Percentiles rank a stretch among this genome's conserved stretches.
Conservation (phyloP, 192 early-diverging fungal species). For the Mortierella antarctica region DNA sequence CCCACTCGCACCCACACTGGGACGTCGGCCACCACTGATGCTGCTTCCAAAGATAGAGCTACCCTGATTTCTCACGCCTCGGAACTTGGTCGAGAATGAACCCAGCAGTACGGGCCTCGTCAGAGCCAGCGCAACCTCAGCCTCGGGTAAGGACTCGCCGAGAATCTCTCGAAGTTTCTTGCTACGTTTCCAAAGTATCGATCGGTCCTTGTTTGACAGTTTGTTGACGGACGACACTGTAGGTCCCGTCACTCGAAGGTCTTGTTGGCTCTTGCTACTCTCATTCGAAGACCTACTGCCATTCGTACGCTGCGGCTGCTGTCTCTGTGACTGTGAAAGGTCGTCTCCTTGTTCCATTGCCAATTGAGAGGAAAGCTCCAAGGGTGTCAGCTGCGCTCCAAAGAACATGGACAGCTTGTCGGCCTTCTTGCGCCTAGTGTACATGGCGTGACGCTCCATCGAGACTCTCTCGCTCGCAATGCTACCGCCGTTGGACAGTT, state of each 20-base stretch:
- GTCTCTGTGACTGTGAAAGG: neutral
- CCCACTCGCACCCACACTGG: conserved; percentile 3
- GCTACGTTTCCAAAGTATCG: conserved; percentile 50
- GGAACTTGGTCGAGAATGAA: conserved; percentile 5
- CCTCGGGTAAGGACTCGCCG: conserved; percentile 50
- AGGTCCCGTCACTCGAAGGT: neutral
- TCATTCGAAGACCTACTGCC: conserved; percentile 13
- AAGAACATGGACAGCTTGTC: conserved; percentile 52
- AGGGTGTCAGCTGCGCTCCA: conserved; percentile 30
- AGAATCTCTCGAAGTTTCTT: conserved; percentile 51
- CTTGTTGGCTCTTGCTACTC: neutral
- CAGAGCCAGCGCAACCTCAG: conserved; percentile 36
- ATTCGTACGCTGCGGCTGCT: neutral
- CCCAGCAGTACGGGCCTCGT: conserved; percentile 35
- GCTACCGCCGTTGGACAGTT: neutral
- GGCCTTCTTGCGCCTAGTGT: conserved; percentile 33
- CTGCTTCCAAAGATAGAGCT: neutral
- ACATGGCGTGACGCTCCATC: conserved; percentile 29
- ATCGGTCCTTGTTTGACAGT: conserved; percentile 38
- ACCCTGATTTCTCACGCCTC: neutral
- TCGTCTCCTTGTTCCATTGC: conserved; percentile 18
- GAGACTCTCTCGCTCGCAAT: neutral
- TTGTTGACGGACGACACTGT: conserved; percentile 33
- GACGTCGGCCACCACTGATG: neutral
- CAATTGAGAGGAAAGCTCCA: conserved; percentile 35